phyloP scores from a whole-genome alignment of 345 rosid species.

The Populus alba region DNA sequence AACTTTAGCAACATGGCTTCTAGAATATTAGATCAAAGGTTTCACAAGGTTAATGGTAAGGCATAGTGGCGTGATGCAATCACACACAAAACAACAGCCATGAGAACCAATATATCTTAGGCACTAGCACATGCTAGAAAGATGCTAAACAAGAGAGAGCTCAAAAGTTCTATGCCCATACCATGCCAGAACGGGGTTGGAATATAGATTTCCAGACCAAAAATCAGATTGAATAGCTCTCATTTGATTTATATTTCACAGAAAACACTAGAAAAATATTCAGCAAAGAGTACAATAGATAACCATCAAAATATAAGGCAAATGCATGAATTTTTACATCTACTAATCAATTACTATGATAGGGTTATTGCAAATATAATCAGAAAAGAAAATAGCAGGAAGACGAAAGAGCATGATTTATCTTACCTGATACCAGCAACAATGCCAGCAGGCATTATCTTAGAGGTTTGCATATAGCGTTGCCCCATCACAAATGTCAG shows the following conservation, averaged over 20 bases:
- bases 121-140: background rate
- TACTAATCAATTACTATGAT: background rate
- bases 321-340: background rate
- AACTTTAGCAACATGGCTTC: background rate
- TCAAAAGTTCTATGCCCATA: background rate
- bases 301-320: background rate
- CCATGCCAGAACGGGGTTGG: background rate
- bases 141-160: background rate
- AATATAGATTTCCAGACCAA: background rate
- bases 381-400: background rate
- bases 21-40: background rate
- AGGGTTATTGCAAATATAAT: background rate
- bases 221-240: background rate
- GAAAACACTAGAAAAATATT: background rate
- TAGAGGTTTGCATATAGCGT: constrained; percentile 74
- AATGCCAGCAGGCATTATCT: constrained; percentile 94
- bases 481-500: constrained; percentile 85
- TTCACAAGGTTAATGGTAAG: background rate
- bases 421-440: constrained; percentile 78
- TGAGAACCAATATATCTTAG: background rate
- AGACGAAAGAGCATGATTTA: background rate
- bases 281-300: background rate
- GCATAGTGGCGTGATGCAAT: background rate
- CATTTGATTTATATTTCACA: background rate
- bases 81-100: background rate